Conservation (phyloP, 371 early-diverging fungal species). For the Rhizopus sp. region DNA sequence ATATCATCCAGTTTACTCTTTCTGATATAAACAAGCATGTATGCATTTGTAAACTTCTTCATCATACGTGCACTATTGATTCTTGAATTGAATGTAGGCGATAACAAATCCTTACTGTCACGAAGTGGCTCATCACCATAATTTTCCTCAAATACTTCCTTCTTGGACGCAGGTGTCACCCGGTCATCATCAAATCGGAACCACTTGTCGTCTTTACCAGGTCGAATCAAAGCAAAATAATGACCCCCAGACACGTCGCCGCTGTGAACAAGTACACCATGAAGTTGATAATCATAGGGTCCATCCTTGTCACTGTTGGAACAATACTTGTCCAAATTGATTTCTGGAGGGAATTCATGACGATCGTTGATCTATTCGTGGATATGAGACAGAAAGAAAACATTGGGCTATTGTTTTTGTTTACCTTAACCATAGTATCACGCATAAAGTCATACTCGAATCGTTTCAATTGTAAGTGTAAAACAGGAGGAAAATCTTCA, state of each 20-base stretch:
- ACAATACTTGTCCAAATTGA: slow-evolving; percentile 91
- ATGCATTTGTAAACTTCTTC: slow-evolving; percentile 92
- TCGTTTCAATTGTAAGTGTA: slow-evolving; percentile 97
- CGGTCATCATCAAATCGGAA: slow-evolving; percentile 98
- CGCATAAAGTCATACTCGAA: slow-evolving; percentile 96
- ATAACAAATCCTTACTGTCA: slow-evolving; percentile 10
- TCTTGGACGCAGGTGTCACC: slow-evolving; percentile 82
- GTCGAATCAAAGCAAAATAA: slow-evolving; percentile 93
- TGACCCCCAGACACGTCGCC: slow-evolving; percentile 97
- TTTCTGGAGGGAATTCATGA: slow-evolving; percentile 92
- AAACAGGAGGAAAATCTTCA: slow-evolving; percentile 92
- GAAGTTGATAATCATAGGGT: slow-evolving; percentile 80
- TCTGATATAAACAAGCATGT: slow-evolving; percentile 96
- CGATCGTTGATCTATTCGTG: slow-evolving; percentile 88
- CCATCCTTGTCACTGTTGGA: slow-evolving; percentile 65
- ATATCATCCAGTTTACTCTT: slow-evolving; percentile 74
- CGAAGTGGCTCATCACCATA: slow-evolving; percentile 83
- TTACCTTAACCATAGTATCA: slow-evolving; percentile 92
- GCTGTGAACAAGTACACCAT: slow-evolving; percentile 97
- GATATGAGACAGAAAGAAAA: not conserved
- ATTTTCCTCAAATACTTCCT: slow-evolving; percentile 95
- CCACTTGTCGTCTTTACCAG: slow-evolving; percentile 82
- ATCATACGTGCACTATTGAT: slow-evolving; percentile 32
- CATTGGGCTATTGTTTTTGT: not conserved
- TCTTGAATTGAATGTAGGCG: slow-evolving; percentile 20